These are phyloP conservation scores for Nicotiana noctiflora DNA, from an alignment of 257 asterid genomes.

Conservation along the genomic window DNA sequence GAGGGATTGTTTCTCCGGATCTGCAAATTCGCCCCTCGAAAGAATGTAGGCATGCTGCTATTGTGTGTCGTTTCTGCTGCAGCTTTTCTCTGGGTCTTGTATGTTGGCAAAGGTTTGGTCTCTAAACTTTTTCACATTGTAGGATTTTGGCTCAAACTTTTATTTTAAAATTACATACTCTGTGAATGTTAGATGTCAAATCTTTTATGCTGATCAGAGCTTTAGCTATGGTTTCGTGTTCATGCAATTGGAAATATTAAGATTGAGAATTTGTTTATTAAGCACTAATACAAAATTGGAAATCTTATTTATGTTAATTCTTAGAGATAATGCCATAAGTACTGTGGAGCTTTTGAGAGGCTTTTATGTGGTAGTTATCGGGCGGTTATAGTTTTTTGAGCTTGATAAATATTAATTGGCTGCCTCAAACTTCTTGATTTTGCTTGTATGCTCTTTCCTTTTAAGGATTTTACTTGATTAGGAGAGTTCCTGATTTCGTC, in stretches of 20 bases:
- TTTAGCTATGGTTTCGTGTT: neutral
- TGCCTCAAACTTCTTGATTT: neutral
- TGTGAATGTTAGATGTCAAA: neutral
- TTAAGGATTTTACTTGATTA: neutral
- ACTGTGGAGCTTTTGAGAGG: neutral
- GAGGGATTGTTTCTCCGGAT: constrained; percentile 68
- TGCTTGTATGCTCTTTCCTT: neutral
- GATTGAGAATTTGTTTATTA: neutral
- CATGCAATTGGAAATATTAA: neutral
- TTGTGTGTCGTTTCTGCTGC: constrained; percentile 63
- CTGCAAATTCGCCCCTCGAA: constrained; percentile 76
- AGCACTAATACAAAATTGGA: neutral
- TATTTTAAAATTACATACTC: too few relatives aligned
- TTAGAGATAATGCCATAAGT: neutral
- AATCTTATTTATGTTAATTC: neutral
- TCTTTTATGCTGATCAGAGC: neutral
- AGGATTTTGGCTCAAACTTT: too few relatives aligned
- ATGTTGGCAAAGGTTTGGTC: constrained; percentile 70
- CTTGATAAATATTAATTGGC: neutral
- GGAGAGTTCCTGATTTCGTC: neutral
- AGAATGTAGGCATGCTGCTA: constrained; percentile 92
- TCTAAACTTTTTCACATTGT: neutral
- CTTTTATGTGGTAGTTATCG: neutral
- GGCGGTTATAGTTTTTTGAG: neutral
- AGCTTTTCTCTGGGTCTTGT: constrained; percentile 67